A percentile compares a stretch with the other conserved stretches of the same genome.
Evolutionary conservation across 768 basidiomycete genomes (phyloP).

Genomic region (Russula dissimulans): DNA sequence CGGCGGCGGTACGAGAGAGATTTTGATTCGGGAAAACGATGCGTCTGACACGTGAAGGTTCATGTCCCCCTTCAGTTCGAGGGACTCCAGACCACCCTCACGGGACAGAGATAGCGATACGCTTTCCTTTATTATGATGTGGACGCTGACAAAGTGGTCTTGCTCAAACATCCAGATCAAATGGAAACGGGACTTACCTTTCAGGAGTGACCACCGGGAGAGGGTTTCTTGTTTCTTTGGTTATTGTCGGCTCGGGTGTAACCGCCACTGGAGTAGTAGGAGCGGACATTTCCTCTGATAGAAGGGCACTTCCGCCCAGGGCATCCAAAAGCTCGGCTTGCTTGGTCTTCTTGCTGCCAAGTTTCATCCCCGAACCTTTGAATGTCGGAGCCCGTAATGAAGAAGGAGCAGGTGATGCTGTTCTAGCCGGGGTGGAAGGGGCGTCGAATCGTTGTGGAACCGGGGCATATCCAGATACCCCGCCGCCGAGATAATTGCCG

Average conservation of each 20-base stretch:
- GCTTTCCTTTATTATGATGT: slow-evolving; percentile 77
- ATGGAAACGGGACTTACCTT: slow-evolving; percentile 38
- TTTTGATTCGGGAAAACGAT: slow-evolving; percentile 57
- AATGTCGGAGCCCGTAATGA: slow-evolving; percentile 66
- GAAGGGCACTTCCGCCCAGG: slow-evolving; percentile 66
- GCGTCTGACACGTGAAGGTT: slow-evolving; percentile 80
- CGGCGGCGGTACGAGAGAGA: slow-evolving; percentile 50
- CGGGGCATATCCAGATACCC: slow-evolving; percentile 60
- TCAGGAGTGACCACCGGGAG: slow-evolving; percentile 68
- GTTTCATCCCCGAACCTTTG: slow-evolving; percentile 94
- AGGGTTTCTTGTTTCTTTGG: slow-evolving; percentile 48
- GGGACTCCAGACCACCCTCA: slow-evolving; percentile 82
- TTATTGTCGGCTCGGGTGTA: slow-evolving; percentile 35
- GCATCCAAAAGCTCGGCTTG: slow-evolving; percentile 84
- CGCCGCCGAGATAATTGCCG: slow-evolving; percentile 56
- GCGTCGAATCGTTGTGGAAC: slow-evolving; percentile 62
- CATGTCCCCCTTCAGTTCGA: slow-evolving; percentile 94
- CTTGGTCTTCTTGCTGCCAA: slow-evolving; percentile 86
- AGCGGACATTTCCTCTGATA: slow-evolving; percentile 44
- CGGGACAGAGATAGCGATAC: slow-evolving; percentile 74
- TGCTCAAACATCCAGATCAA: not conserved
- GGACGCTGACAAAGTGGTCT: slow-evolving; percentile 46
- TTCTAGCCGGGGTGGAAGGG: slow-evolving; percentile 39
- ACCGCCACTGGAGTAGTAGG: slow-evolving; percentile 43
- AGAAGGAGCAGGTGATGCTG: slow-evolving; percentile 39